phyloP scores from a whole-genome alignment of 176 grass and related monocot species.

The Zoysia japonica region DNA sequence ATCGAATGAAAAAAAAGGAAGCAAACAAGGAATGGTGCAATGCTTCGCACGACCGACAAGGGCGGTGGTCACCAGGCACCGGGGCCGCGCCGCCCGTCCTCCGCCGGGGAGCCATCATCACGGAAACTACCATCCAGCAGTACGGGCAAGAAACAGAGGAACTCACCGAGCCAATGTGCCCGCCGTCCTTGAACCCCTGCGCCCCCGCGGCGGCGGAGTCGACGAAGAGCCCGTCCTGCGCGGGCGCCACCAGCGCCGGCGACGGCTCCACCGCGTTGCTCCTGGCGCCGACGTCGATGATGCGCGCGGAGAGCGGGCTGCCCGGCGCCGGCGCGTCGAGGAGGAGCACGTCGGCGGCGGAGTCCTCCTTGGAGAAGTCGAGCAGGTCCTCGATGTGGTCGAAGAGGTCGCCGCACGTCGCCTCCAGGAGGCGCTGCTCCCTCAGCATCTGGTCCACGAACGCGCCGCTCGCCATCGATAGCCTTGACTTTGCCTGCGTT shows the following conservation, averaged over 20 bases:
- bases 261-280: neutral
- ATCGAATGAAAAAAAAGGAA: neutral
- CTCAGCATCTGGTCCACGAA: conserved; percentile 62
- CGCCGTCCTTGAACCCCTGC: conserved; percentile 27
- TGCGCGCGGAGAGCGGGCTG: conserved; percentile 49
- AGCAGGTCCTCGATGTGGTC: conserved; percentile 95
- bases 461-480: conserved; percentile 34
- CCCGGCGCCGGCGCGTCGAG: conserved; percentile 56
- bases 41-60: conserved; percentile 27
- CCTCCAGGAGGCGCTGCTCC: conserved; percentile 64
- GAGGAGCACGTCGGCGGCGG: conserved; percentile 62
- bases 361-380: conserved; percentile 83
- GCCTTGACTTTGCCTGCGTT: neutral
- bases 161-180: conserved; percentile 65
- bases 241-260: no score
- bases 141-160: neutral
- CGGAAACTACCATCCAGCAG: neutral
- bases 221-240: conserved; percentile 23
- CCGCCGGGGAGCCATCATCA: neutral
- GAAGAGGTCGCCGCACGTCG: conserved; percentile 66
- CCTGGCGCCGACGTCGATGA: conserved; percentile 40
- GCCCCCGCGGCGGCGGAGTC: conserved; percentile 20
- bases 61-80: conserved; percentile 2
- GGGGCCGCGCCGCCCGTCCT: neutral
- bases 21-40: no score